Evolutionary conservation across 2,329 filamentous ascomycete species (phyloP).

Genomic region (Aspergillus quadrilineatus): DNA sequence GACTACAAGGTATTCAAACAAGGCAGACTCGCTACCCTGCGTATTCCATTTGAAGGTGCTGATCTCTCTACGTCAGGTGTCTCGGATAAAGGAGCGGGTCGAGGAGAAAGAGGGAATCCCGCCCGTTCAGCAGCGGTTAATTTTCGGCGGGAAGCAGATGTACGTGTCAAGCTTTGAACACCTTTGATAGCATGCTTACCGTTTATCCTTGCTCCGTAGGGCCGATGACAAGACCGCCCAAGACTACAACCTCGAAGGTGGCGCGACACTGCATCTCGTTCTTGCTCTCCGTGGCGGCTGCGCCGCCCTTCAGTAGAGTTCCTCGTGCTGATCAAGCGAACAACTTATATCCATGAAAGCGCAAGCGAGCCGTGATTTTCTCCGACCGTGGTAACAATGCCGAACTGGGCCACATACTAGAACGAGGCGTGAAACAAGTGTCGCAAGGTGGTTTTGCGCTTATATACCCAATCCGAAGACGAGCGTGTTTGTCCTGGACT

Average conservation of each 20-base stretch:
- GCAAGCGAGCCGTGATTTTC: not conserved
- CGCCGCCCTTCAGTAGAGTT: constrained; percentile 19
- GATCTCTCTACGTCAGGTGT: constrained; percentile 59
- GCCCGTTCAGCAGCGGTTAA: constrained; percentile 91
- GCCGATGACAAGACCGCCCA: constrained; percentile 89
- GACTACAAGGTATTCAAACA: constrained; percentile 72
- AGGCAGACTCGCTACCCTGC: not conserved
- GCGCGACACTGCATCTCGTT: constrained; percentile 91
- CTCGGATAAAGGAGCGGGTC: constrained; percentile 96
- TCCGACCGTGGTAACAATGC: not conserved
- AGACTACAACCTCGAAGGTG: constrained; percentile 88
- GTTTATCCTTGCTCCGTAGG: constrained; percentile 52
- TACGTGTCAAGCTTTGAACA: constrained; percentile 44
- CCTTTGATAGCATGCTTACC: constrained; percentile 3
- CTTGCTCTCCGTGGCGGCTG: constrained; percentile 83
- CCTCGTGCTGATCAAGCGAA: not conserved
- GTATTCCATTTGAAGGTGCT: not conserved
- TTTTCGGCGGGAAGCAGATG: constrained; percentile 98
- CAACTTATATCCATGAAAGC: not conserved
- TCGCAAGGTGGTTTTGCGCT: not conserved
- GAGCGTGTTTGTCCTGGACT: not conserved
- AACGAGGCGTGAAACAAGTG: not conserved
- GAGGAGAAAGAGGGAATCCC: constrained; percentile 99
- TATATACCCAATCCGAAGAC: constrained; percentile 10
- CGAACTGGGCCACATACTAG: not conserved